phyloP scores from a whole-genome alignment of 2,329 filamentous ascomycete genomes.

The Monilinia fructicola region DNA sequence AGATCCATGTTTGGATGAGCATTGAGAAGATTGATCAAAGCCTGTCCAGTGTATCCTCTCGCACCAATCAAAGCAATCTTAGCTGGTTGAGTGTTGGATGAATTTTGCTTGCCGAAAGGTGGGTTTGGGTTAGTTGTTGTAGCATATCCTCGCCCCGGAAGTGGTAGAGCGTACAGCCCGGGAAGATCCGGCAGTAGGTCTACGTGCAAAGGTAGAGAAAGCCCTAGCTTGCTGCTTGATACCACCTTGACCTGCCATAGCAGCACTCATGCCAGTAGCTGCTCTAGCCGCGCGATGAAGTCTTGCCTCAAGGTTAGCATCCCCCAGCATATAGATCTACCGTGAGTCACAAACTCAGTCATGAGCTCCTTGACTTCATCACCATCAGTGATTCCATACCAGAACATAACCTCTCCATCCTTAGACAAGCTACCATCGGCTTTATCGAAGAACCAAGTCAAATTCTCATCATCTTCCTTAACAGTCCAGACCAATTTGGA shows the following conservation, averaged over 20 bases:
- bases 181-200: conserved; percentile 37
- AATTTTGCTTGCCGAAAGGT: conserved; percentile 84
- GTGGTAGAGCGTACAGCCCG: conserved; percentile 24
- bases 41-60: conserved; percentile 91
- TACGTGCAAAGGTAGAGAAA: conserved; percentile 62
- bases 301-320: conserved; percentile 84
- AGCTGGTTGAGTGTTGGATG: conserved; percentile 74
- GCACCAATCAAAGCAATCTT: conserved; percentile 87
- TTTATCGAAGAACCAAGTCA: conserved; percentile 98
- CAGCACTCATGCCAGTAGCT: conserved; percentile 59
- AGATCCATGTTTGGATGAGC: conserved; percentile 87
- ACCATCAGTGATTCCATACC: conserved; percentile 76
- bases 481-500: conserved; percentile 95
- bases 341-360: conserved; percentile 79
- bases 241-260: conserved; percentile 43
- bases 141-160: conserved; percentile 52
- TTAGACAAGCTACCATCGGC: conserved; percentile 86
- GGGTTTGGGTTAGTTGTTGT: conserved; percentile 83
- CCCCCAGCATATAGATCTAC: conserved; percentile 83
- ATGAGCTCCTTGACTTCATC: conserved; percentile 82
- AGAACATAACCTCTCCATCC: conserved; percentile 89
- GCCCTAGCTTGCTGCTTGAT: conserved; percentile 62
- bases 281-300: conserved; percentile 75
- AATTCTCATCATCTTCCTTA: conserved; percentile 90
- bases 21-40: conserved; percentile 83